These are phyloP conservation scores for Trametes versicolor DNA, from an alignment of 1,284 basidiomycete genomes.

Conservation along the genomic window DNA sequence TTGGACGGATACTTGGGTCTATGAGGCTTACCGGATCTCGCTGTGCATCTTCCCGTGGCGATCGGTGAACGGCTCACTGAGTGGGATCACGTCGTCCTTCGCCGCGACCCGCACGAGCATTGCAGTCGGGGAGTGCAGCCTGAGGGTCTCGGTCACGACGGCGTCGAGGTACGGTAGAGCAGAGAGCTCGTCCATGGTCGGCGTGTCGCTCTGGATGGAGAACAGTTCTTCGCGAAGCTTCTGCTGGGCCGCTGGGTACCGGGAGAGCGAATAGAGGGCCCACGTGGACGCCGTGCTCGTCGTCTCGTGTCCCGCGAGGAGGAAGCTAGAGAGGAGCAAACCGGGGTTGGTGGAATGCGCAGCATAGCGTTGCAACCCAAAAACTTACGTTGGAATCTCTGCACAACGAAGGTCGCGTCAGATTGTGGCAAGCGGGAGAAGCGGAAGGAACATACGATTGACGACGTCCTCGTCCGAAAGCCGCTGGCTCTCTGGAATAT, in stretches of 20 bases:
- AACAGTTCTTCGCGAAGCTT: slow-evolving; percentile 77
- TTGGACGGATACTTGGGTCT: slow-evolving; percentile 35
- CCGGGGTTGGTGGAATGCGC: no score
- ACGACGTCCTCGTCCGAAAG: slow-evolving; percentile 64
- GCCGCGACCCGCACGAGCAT: slow-evolving; percentile 59
- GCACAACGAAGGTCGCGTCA: background rate
- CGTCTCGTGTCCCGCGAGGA: slow-evolving; percentile 84
- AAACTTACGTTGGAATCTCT: slow-evolving; percentile 8
- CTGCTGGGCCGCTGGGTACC: slow-evolving; percentile 62
- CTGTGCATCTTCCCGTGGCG: slow-evolving; percentile 39
- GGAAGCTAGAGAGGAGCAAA: slow-evolving; percentile 46
- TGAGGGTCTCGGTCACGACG: slow-evolving; percentile 78
- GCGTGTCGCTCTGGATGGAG: slow-evolving; percentile 45
- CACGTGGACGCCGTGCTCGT: slow-evolving; percentile 56
- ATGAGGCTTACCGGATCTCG: slow-evolving; percentile 36
- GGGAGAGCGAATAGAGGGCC: slow-evolving; percentile 72
- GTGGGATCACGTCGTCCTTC: slow-evolving; percentile 58
- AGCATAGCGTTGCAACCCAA: background rate
- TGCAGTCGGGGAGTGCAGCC: slow-evolving; percentile 72
- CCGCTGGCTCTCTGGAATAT: slow-evolving; percentile 52
- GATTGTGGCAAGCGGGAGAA: background rate
- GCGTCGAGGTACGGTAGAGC: slow-evolving; percentile 68
- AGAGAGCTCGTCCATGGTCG: slow-evolving; percentile 68
- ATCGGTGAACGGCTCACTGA: slow-evolving; percentile 45
- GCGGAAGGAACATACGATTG: slow-evolving; percentile 53